These are phyloP conservation scores for Neurospora africana DNA, from an alignment of 495 filamentous ascomycete genomes.

Conservation along the genomic window DNA sequence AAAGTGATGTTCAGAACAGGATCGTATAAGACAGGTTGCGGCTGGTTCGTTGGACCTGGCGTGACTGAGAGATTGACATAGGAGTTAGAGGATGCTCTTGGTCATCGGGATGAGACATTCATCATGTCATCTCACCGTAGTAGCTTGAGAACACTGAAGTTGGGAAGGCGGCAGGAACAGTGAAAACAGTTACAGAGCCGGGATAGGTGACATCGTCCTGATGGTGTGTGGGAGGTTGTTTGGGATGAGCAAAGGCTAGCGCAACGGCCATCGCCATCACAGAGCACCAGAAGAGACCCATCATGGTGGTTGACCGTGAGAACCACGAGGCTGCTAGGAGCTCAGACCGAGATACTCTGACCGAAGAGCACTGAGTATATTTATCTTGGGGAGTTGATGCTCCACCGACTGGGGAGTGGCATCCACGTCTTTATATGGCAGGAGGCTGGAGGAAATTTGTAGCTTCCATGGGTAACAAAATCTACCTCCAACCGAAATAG, in stretches of 20 bases:
- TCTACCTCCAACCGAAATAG: background rate
- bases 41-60: slow-evolving; percentile 43
- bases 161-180: slow-evolving; percentile 43
- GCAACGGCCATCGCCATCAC: background rate
- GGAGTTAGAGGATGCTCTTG: background rate
- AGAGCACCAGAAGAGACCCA: background rate
- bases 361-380: background rate
- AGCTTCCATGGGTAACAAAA: background rate
- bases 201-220: slow-evolving; percentile 1
- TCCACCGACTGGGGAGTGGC: background rate
- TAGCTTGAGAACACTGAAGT: slow-evolving; percentile 44
- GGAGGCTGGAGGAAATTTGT: background rate
- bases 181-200: slow-evolving; percentile 28
- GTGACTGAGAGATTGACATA: slow-evolving; percentile 15
- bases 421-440: background rate
- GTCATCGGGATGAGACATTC: background rate
- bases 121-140: slow-evolving; percentile 18
- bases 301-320: background rate
- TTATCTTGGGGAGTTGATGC: background rate
- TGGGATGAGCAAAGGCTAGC: background rate
- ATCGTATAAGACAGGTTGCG: slow-evolving; percentile 48
- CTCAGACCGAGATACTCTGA: background rate
- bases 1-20: slow-evolving; percentile 47
- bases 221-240: background rate
- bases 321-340: background rate